Base-by-base conservation (phyloP, 2,329 filamentous ascomycete species). In the Aspergillus oerlinghausenensis region DNA sequence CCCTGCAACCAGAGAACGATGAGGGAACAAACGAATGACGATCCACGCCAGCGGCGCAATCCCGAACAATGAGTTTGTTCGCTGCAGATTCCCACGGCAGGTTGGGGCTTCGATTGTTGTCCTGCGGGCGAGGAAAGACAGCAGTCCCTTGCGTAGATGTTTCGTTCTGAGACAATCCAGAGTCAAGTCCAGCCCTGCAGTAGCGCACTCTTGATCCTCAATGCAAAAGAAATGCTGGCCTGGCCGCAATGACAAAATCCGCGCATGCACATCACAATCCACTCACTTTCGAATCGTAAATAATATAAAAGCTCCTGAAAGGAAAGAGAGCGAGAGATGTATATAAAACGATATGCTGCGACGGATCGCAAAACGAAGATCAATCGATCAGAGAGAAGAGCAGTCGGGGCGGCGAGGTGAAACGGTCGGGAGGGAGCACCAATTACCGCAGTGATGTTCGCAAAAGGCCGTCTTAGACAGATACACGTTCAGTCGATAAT, bases 41-140 rank as follows among this genome's bases (percentile, higher is more conserved):
- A 59, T 50, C 52, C 56, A 48, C 49, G 52, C 51, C n/a, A 48
- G 42, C 55, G 57, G 60, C 55, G 60, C 62, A 51, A 55, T 62
- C 49, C 60, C 51, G 52, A 65, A 70, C 68, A 70, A 70, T 70
- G 66, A 55, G 63, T 63, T 71, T 70, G 68, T 70, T 64, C 57
- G 55, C 65, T 66, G 68, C 65, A 67, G 65, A 60, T 56, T 57
- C 56, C 59, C 63, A 61, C 47, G 53, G 32, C 43, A 43, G 19
- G 43, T 57, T 49, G 25, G 52, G 52, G 50, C 35, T 23, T 49
- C 57, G 49, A 55, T 45, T 52, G 42, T 47, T 48, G 51, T 25
- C 43, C 52, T 50, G 42, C 51, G 54, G 51, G 56, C 54, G 52
- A 26, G 10, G 50, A 54, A n/a, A 38, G 50, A 43, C 38, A 55